Base-by-base conservation (phyloP, 1,139 yeast species). In the Pneumocystis canis region DNA sequence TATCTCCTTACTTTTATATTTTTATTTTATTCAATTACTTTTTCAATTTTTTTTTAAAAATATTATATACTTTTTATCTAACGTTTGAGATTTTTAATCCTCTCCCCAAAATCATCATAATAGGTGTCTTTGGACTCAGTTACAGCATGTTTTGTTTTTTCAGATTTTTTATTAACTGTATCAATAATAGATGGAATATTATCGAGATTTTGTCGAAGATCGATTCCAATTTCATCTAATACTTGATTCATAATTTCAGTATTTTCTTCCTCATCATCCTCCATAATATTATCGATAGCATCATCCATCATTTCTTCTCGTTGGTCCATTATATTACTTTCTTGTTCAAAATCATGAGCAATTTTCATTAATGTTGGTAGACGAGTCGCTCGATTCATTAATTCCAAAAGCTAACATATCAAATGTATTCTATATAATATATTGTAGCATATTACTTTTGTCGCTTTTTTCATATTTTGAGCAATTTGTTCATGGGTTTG, bases 271-370 rank as follows among this genome's bases (percentile, higher is more conserved):
- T 65, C 66, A 40, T 65, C 66, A n/a, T 64, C 66, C 30, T 63
- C 65, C 62, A 85, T 89, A 33, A 62, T 60, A 72, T 90, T 97
- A 72, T 92, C 98, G 69, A 94, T 85, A 16, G 96, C 95, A 72
- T 92, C 98, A 73, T 92, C 98, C 88, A 92, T 94, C 82, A 92
- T 89, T 72, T 94, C 99, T 73, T 92, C 97, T 70, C 96, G 85
- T 75, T 92, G 98, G 73, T 92, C 97, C 97, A 92, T 92, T 72
- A 94, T 77, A 72, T 92, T 98, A 74, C 87, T 89, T 72, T 92
- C 96, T 71, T 83, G 84, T 70, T 94, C 96, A 74, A 92, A 92
- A 71, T 94, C 97, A 84, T 89, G 92, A 1, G 97, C 90, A 54
- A 94, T 92, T 67, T 86, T 80, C 64, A 89, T 86, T 67, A 92